Percentiles rank a stretch among this genome's conserved stretches.
Conservation (phyloP, 1,284 basidiomycete genomes). For the Microbotryum saponariae region DNA sequence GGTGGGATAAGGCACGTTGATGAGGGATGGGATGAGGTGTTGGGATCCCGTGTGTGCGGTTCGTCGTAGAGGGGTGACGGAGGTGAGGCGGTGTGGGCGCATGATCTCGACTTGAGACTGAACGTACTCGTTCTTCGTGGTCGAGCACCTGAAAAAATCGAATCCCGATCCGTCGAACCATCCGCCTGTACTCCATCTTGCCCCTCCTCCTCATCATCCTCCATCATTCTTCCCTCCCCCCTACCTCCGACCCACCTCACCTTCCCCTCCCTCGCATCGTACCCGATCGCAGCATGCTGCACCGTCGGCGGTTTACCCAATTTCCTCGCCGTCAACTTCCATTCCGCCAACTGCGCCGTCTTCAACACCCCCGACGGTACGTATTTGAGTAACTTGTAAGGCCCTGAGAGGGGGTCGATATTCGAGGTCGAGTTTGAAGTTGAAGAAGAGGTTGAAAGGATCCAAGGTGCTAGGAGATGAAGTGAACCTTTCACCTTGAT, state of each 20-base stretch:
- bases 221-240: neutral
- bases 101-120: neutral
- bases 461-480: constrained; percentile 93
- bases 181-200: neutral
- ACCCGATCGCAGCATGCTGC: constrained; percentile 41
- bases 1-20: neutral
- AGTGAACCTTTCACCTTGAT: constrained; percentile 73
- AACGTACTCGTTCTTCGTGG: neutral
- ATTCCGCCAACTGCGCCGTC: constrained; percentile 93
- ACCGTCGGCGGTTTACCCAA: constrained; percentile 84
- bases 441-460: constrained; percentile 42
- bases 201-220: neutral
- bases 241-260: neutral
- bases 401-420: constrained; percentile 43
- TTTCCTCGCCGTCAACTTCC: constrained; percentile 93
- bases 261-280: constrained; percentile 35
- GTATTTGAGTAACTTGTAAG: constrained; percentile 94
- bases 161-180: neutral
- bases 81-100: neutral
- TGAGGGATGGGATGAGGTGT: neutral
- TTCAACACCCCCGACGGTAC: constrained; percentile 87
- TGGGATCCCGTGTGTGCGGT: neutral
- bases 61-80: neutral
- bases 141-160: neutral
- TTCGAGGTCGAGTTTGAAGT: neutral